Conservation (phyloP, 2,329 filamentous ascomycete genomes). For the Fusarium austroafricanum region DNA sequence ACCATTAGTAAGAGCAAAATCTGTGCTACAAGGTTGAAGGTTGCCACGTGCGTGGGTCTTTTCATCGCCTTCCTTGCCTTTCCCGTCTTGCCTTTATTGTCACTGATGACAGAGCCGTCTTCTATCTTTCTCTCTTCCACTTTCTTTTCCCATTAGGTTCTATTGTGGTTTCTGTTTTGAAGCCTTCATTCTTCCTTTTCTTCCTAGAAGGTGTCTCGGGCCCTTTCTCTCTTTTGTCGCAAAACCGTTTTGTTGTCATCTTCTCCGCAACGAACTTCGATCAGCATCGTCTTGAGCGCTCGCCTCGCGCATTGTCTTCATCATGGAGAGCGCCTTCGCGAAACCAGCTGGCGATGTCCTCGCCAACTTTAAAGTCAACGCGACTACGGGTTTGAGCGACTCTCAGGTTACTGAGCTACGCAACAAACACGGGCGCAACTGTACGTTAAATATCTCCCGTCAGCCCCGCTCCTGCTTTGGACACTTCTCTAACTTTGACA, state of each 20-base stretch:
- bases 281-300: conserved; percentile 30
- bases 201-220: conserved; percentile 14
- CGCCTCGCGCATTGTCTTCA: conserved; percentile 40
- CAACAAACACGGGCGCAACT: conserved; percentile 73
- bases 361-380: conserved; percentile 67
- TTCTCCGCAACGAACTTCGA: conserved; percentile 21
- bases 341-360: conserved; percentile 69
- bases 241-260: conserved; percentile 17
- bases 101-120: conserved; percentile 44
- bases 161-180: conserved; percentile 18
- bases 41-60: conserved; percentile 51
- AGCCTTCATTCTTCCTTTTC: conserved; percentile 19
- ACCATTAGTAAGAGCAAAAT: neutral
- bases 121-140: conserved; percentile 26
- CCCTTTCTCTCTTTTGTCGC: conserved; percentile 25
- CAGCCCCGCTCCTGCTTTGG: conserved; percentile 16
- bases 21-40: conserved; percentile 29
- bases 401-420: conserved; percentile 67
- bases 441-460: conserved; percentile 56
- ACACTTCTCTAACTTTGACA: conserved; percentile 46
- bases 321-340: conserved; percentile 73
- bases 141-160: conserved; percentile 24
- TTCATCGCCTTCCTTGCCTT: conserved; percentile 47
- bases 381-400: conserved; percentile 66
- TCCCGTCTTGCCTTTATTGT: conserved; percentile 36